A percentile compares a stretch with the other conserved stretches of the same genome.
phyloP scores from a whole-genome alignment of 768 basidiomycete species.

The Auriculariales sp. region DNA sequence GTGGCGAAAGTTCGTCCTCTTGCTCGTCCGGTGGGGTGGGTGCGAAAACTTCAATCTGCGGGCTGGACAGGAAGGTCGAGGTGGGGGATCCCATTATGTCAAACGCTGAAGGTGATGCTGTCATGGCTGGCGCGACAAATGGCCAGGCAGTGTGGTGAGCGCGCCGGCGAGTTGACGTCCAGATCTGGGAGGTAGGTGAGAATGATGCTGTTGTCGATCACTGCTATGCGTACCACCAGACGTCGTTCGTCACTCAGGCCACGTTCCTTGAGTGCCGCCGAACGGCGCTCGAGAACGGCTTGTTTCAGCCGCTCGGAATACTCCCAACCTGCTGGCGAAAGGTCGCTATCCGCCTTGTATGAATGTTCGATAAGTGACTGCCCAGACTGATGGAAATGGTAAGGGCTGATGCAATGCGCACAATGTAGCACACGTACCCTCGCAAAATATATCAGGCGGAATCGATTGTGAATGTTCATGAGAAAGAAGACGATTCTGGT shows the following conservation, averaged over 20 bases:
- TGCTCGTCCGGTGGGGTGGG: no score
- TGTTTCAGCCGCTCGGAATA: conserved; percentile 84
- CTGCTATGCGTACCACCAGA: conserved; percentile 39
- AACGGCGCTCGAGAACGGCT: conserved; percentile 73
- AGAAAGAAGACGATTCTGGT: conserved; percentile 95
- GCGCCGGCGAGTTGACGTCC: conserved; percentile 89
- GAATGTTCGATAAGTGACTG: conserved; percentile 97
- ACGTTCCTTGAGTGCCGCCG: conserved; percentile 58
- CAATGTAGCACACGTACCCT: conserved; percentile 39
- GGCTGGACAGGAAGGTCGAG: no score
- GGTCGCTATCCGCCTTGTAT: conserved; percentile 94
- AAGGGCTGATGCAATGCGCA: not conserved
- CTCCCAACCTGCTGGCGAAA: conserved; percentile 91
- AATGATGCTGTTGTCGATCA: not conserved
- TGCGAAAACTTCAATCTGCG: no score
- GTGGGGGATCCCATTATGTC: no score
- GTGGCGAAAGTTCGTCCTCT: no score
- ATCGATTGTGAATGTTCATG: conserved; percentile 96
- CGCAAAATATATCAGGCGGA: conserved; percentile 91
- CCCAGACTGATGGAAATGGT: conserved; percentile 54
- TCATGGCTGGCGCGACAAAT: conserved; percentile 31
- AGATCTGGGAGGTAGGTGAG: conserved; percentile 45
- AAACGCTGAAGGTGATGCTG: not conserved
- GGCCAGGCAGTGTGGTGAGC: conserved; percentile 97
- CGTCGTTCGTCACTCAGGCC: conserved; percentile 47